Evolutionary conservation across 768 basidiomycete genomes (phyloP), one percentile per base, ranked within the genome.

Genomic region (Pholiota conissans): DNA sequence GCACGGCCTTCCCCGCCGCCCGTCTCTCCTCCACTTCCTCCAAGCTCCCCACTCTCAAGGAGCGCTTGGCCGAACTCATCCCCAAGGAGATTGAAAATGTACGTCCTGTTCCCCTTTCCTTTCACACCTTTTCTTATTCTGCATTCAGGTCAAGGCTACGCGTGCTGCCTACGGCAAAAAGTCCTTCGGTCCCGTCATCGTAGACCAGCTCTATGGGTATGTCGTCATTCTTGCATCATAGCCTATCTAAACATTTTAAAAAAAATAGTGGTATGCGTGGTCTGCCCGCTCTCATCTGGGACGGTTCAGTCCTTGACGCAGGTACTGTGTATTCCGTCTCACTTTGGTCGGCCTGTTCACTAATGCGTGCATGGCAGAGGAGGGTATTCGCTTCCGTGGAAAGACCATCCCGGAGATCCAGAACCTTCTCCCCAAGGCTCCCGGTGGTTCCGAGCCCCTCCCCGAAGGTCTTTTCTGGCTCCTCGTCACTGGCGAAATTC

Each of bases 341-440:
- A 14, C 10, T 32, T 42, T 48, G 29, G 42, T 58, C 35, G 35
- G 8, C 49, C 11, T 22, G 32, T 29, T 46, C 16, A 49, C 47
- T 61, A 52, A 58, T 56, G 61, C 55, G 9, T 14, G 42, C 32
- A 22, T 49, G 60, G 7, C 64, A 91, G 91, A 95, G 69, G 95
- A 97, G 80, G 96, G 96, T 57, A 98, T 98, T 69, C 93, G 96
- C 64, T 98, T 98, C 87, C 91, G 95, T 71, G 95, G 94, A 59
- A 92, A 91, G 75, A 93, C 93, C 56, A 96, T 96, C 68, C 91
- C 92, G 39, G 95, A 97, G 69, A 87, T 87, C 71, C 87, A 93
- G 75, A 80, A 84, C 53, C 82, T 86, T 49, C 87, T 98, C 24
- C 96, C 96, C 59, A 95, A 91, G 71, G 95, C 91, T 56, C 82